Conservation (phyloP, 441 rosid species). For the Adansonia rubrostipa region DNA sequence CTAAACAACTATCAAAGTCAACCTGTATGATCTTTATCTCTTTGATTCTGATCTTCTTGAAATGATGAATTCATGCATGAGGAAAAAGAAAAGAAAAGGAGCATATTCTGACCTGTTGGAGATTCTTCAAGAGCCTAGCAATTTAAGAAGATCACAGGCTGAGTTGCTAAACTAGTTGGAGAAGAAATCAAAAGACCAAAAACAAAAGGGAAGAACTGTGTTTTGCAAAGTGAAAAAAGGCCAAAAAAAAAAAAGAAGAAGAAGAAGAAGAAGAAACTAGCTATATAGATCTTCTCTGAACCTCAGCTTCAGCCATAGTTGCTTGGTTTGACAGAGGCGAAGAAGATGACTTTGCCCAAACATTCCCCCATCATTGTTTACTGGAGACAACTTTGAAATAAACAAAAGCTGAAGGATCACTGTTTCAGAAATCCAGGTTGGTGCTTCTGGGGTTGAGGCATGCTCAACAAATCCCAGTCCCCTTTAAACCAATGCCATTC, state of each 20-base stretch:
- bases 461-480: conserved; percentile 70
- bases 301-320: conserved; percentile 29
- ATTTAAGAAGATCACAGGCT: background rate
- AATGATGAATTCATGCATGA: conserved; percentile 10
- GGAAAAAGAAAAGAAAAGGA: background rate
- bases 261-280: background rate
- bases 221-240: too few species aligned
- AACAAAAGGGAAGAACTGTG: too few species aligned
- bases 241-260: conserved; percentile 1
- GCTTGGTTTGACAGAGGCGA: conserved; percentile 41
- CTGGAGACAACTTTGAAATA: conserved; percentile 33
- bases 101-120: conserved; percentile 21
- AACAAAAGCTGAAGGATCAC: conserved; percentile 14
- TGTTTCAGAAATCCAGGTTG: conserved; percentile 57
- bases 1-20: background rate
- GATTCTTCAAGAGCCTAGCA: background rate
- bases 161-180: conserved; percentile 13
- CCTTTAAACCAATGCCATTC: conserved; percentile 51
- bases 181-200: background rate
- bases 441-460: conserved; percentile 62
- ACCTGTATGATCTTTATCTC: background rate
- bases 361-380: conserved; percentile 59
- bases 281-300: background rate
- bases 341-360: conserved; percentile 42
- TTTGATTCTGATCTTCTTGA: background rate